Evolutionary conservation across 192 early-diverging fungal genomes (phyloP).

Genomic region (Chytriomyces sp.): DNA sequence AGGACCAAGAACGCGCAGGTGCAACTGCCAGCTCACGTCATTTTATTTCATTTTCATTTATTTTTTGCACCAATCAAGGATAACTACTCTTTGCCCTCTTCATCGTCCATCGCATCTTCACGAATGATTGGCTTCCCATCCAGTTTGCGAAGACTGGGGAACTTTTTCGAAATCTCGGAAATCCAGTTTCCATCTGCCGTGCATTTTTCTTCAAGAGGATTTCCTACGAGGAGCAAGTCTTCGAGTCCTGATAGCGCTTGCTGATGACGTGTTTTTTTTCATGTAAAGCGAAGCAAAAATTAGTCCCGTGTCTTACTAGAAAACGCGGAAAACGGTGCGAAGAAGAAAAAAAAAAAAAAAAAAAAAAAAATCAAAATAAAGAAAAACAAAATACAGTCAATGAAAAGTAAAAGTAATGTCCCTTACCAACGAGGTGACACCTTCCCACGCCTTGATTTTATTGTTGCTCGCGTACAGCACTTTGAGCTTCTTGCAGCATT

Average conservation of each 20-base stretch:
- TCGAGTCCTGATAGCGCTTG: slow-evolving; percentile 50
- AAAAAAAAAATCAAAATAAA: too few species aligned
- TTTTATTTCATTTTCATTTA: too few species aligned
- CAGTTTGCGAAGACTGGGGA: slow-evolving; percentile 53
- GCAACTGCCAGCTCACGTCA: too few species aligned
- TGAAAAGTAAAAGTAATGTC: too few species aligned
- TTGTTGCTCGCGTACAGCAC: slow-evolving; percentile 60
- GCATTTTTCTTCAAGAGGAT: slow-evolving; percentile 64
- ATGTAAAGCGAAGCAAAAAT: too few species aligned
- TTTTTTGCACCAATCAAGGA: too few species aligned
- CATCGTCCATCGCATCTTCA: slow-evolving; percentile 36
- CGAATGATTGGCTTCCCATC: slow-evolving; percentile 63
- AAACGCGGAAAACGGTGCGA: too few species aligned
- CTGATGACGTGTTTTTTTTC: slow-evolving; percentile 3
- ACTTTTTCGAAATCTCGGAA: slow-evolving; percentile 57
- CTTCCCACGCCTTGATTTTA: slow-evolving; percentile 60
- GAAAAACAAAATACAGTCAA: too few species aligned
- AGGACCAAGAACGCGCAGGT: too few species aligned
- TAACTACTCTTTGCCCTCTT: neutral
- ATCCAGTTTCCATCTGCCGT: slow-evolving; percentile 62
- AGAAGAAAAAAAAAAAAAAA: too few species aligned
- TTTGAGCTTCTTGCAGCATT: slow-evolving; percentile 61
- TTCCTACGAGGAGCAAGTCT: slow-evolving; percentile 56
- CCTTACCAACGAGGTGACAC: too few species aligned
- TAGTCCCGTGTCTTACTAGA: too few species aligned